Base-by-base conservation (phyloP, 352 stramenopile genomes). In the Pythium dissimile region DNA sequence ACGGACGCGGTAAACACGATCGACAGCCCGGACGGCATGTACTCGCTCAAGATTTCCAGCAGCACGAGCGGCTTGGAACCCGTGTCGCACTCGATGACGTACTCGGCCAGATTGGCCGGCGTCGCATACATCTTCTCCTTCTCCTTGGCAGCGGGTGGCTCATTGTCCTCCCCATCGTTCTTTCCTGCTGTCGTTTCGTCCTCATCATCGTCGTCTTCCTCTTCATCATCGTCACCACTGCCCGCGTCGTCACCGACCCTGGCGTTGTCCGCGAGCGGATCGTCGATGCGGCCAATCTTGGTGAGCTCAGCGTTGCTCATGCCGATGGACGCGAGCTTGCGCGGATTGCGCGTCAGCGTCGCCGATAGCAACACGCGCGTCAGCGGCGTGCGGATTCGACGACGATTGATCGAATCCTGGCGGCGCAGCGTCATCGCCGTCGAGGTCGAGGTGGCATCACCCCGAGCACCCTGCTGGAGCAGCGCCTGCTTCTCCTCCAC, bases 321-420 rank as follows among this genome's bases (percentile, higher is more conserved):
- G 23, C 88, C 84, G 31, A 99, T 93, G 2, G 89, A 76, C 1
- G 96, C 92, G 39, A 99, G 78, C 65, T 98, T 98, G 50, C 96
- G 83, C 42, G 97, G 96, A 82, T 99, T 97, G 21, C 89, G 89
- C 47, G 96, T 99, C 39, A 99, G 71, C 15, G 97, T 99, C 20
- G 97, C 97, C n/a, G 96, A 99, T 47, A 99, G 88, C 30, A 99
- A 71, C 28, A 99, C 83, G 53, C 98, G 91, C n/a, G 92, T 92
- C 37, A 99, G 70, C 30, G 93, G 83, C 41, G 81, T 90, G 24
- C 77, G 79, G 45, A 93, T 89, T 21, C 77, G 79, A 5, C 80
- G 77, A 50, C 80, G 70, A 57, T 94, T 84, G 78, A 92, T 91
- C 57, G 75, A 86, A 59, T 86, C 85, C 70, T 84, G 79, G 26